Evolutionary conservation across 306 rosid species (phyloP), one percentile per base, ranked within the genome.

Genomic region (Rosa rugosa): DNA sequence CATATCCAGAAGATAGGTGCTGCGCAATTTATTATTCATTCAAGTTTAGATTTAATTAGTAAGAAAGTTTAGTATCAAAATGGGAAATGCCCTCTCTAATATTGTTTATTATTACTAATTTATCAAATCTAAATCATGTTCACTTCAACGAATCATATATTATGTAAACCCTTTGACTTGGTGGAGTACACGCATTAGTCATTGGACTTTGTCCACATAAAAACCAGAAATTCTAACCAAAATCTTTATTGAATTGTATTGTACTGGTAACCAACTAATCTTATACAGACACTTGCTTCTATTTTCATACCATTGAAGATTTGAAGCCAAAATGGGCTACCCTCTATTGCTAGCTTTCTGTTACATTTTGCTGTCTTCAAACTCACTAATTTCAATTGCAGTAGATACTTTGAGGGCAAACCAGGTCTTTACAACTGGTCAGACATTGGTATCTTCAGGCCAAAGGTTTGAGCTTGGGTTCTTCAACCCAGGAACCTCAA

Each of bases 371-470:
- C 34, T 71, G n/a, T 71, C 38, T 64, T 76, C 67, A 59, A 49
- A 9, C 16, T 68, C 84, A 59, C 57, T 17, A 36, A 44, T 56
- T 74, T 82, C 78, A 71, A 18, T 62, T 5, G 62, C 81, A 76
- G 31, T 17, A 57, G 85, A 82, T 80, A 77, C 27, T 72, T 71
- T 82, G 78, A 71, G 46, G 14, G 40, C 7, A 20, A 70, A 63
- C 62, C 81, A 82, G 42, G 38, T 44, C 36, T 60, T 82, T 14
- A 18, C 41, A 18, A 71, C 77, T 77, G 74, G 45, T 25, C 81
- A 82, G 69, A 77, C 78, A 14, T 76, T 82, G 81, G 85, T 82
- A 8, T 77, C 78, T 23, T 63, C 85, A 23, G 38, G 59, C 69
- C 63, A 71, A 47, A 54, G 69, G 13, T 77, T 82, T 51, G 81